Evolutionary conservation across 2,329 filamentous ascomycete genomes (phyloP).

Genomic region (Clarireedia paspali): DNA sequence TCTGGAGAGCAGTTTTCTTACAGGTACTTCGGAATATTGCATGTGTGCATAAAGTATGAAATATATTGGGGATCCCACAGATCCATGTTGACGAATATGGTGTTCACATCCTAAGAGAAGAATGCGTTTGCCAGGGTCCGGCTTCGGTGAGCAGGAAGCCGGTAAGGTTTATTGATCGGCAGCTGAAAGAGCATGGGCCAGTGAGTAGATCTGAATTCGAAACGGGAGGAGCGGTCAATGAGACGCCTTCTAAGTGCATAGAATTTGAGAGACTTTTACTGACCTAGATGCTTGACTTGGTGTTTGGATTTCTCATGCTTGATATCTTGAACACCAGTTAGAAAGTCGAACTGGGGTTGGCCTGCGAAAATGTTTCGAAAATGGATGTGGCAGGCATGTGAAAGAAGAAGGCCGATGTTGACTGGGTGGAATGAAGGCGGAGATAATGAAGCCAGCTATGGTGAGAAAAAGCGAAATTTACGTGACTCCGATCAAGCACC

Average conservation of each 20-base stretch:
- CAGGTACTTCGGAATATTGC: neutral
- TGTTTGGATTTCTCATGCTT: too few species aligned
- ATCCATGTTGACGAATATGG: conserved; percentile 4
- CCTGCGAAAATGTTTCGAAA: too few species aligned
- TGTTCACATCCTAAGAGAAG: conserved; percentile 5
- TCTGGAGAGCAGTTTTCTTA: neutral
- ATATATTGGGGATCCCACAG: neutral
- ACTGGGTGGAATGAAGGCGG: too few species aligned
- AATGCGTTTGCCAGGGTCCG: neutral
- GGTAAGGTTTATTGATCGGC: neutral
- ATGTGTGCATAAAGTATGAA: neutral
- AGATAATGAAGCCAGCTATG: too few species aligned
- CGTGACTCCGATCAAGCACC: too few species aligned
- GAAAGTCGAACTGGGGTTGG: too few species aligned
- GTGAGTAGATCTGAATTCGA: neutral
- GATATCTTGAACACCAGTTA: too few species aligned
- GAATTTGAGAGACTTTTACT: too few species aligned
- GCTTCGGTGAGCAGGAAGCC: neutral
- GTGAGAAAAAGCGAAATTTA: too few species aligned
- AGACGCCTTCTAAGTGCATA: neutral
- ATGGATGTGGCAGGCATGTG: too few species aligned
- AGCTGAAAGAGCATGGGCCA: neutral
- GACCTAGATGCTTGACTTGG: too few species aligned
- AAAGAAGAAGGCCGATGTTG: too few species aligned
- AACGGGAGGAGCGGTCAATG: neutral